Conservation (phyloP, 345 rosid genomes). For the Durio zibethinus region DNA sequence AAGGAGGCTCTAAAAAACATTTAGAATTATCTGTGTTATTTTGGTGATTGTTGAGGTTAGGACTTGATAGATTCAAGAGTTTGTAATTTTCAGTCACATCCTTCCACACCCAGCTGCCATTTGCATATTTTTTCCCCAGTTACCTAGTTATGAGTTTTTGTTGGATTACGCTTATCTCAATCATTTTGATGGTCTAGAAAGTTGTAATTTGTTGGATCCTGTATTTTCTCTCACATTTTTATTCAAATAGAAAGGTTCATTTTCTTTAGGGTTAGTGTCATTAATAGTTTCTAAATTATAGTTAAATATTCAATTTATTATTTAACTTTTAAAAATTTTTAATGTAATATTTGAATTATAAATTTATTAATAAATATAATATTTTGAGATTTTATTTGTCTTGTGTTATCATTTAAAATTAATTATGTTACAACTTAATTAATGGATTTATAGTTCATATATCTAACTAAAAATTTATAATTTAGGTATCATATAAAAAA, state of each 20-base stretch:
- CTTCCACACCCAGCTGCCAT: background rate
- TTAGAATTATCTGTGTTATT: slow-evolving; percentile 10
- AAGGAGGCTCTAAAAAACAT: slow-evolving; percentile 5
- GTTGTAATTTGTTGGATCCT: slow-evolving; percentile 21
- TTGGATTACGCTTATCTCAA: slow-evolving; percentile 2
- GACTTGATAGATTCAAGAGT: background rate
- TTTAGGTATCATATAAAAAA: no score
- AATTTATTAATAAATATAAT: no score
- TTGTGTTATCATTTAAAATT: no score
- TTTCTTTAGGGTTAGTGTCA: no score
- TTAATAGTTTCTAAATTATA: no score
- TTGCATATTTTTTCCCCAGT: background rate
- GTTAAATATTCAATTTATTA: no score
- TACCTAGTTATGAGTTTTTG: slow-evolving; percentile 20
- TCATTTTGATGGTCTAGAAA: slow-evolving; percentile 16
- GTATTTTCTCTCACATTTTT: slow-evolving; percentile 11
- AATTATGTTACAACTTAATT: no score
- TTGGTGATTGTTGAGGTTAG: slow-evolving; percentile 20
- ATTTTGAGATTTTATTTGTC: no score
- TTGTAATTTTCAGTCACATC: slow-evolving; percentile 1
- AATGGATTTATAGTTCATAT: no score
- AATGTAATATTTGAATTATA: no score
- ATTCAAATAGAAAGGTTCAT: slow-evolving; percentile 12
- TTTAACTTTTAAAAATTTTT: no score
- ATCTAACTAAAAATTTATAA: no score